Percentiles rank a stretch among this genome's conserved stretches.
Conservation (phyloP, 352 stramenopile species). For the Phytophthora quininea region DNA sequence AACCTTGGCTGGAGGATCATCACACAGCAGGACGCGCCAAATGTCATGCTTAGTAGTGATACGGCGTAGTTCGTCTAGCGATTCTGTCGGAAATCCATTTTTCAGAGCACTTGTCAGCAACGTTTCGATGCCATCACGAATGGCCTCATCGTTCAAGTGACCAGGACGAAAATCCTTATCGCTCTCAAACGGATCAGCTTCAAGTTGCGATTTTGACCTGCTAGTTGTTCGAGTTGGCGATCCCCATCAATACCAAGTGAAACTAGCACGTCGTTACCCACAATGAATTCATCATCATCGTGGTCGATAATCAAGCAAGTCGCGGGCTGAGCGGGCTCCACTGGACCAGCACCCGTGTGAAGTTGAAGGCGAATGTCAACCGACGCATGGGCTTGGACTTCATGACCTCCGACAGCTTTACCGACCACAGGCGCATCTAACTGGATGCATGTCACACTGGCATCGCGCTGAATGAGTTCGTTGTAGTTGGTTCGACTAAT, state of each 20-base stretch:
- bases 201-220: neutral
- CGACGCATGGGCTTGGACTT: slow-evolving; percentile 5
- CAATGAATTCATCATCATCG: slow-evolving; percentile 14
- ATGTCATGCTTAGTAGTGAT: slow-evolving; percentile 12
- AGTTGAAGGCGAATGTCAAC: neutral
- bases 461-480: neutral
- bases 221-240: slow-evolving; percentile 5
- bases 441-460: neutral
- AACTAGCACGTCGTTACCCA: slow-evolving; percentile 7
- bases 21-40: slow-evolving; percentile 6
- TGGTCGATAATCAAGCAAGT: slow-evolving; percentile 12
- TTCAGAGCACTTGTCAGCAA: neutral
- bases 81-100: slow-evolving; percentile 1
- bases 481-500: slow-evolving; percentile 5
- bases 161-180: neutral
- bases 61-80: neutral
- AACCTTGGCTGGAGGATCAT: slow-evolving; percentile 11
- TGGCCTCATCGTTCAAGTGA: neutral
- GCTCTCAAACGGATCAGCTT: neutral
- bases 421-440: slow-evolving; percentile 1
- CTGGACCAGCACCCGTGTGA: slow-evolving; percentile 8
- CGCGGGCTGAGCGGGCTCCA: slow-evolving; percentile 5
- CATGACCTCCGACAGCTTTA: slow-evolving; percentile 8
- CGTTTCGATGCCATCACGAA: neutral
- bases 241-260: slow-evolving; percentile 1